These are phyloP conservation scores for Pilobolus umbonatus DNA, from an alignment of 192 early-diverging fungal genomes.

Conservation along the genomic window DNA sequence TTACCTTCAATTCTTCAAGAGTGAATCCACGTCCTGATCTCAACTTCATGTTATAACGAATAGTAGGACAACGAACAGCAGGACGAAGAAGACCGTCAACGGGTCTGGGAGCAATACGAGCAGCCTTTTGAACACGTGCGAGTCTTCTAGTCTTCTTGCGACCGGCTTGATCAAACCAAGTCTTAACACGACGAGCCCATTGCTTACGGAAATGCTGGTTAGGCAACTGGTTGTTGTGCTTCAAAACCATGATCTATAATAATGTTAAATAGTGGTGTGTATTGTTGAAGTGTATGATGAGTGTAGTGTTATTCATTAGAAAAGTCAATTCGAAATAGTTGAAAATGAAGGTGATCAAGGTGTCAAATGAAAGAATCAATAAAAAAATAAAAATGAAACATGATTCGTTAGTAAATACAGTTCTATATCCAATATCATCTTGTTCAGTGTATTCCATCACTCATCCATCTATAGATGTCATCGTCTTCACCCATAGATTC, in stretches of 20 bases:
- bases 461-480: neutral
- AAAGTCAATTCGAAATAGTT: neutral
- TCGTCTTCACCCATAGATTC: neutral
- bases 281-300: slow-evolving; percentile 2
- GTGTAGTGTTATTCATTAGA: neutral
- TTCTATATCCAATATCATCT: too few species aligned
- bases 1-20: slow-evolving; percentile 95
- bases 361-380: neutral
- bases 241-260: slow-evolving; percentile 49
- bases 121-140: slow-evolving; percentile 91
- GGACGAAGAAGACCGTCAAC: slow-evolving; percentile 95
- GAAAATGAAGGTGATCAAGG: neutral
- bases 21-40: slow-evolving; percentile 97
- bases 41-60: slow-evolving; percentile 99
- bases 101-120: slow-evolving; percentile 92
- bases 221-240: slow-evolving; percentile 94
- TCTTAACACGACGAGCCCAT: slow-evolving; percentile 95
- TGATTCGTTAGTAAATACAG: too few species aligned
- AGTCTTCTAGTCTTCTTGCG: slow-evolving; percentile 90
- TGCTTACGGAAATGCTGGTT: slow-evolving; percentile 98
- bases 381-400: neutral
- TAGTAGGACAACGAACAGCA: slow-evolving; percentile 91
- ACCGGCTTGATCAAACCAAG: slow-evolving; percentile 98
- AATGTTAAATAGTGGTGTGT: too few species aligned
- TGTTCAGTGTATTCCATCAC: neutral